These are phyloP conservation scores for Zoysia pacifica DNA, from an alignment of 176 grass and related monocot species.

Conservation along the genomic window DNA sequence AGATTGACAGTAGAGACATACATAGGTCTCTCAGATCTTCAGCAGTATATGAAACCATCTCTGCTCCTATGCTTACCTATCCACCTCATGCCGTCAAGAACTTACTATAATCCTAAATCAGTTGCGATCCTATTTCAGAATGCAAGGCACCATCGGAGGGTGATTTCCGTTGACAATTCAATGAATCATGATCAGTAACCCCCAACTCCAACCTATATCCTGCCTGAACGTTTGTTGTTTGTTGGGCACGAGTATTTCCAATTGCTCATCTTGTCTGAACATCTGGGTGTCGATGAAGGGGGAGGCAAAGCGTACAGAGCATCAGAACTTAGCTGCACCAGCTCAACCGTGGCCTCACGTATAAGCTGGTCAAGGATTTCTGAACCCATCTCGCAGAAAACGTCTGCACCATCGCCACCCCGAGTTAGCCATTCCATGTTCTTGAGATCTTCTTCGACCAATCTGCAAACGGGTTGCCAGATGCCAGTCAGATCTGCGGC, in stretches of 20 bases:
- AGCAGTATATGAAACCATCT: conserved; percentile 1
- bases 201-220: neutral
- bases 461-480: conserved; percentile 38
- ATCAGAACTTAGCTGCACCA: conserved; percentile 30
- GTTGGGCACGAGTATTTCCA: neutral
- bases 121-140: neutral
- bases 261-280: neutral
- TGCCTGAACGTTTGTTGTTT: neutral
- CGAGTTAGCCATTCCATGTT: conserved; percentile 19
- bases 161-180: neutral
- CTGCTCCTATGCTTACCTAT: conserved; percentile 7
- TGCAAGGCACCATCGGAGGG: too few relatives aligned
- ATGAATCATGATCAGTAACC: neutral
- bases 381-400: conserved; percentile 20
- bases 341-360: conserved; percentile 32
- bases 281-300: neutral
- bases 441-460: conserved; percentile 47
- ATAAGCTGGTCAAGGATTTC: conserved; percentile 49
- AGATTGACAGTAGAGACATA: neutral
- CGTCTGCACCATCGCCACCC: neutral
- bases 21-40: neutral
- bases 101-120: neutral
- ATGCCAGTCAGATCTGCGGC: conserved; percentile 1
- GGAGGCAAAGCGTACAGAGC: neutral
- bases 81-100: neutral